Base-by-base conservation (phyloP, 441 rosid species). In the Francoa sonchifolia region DNA sequence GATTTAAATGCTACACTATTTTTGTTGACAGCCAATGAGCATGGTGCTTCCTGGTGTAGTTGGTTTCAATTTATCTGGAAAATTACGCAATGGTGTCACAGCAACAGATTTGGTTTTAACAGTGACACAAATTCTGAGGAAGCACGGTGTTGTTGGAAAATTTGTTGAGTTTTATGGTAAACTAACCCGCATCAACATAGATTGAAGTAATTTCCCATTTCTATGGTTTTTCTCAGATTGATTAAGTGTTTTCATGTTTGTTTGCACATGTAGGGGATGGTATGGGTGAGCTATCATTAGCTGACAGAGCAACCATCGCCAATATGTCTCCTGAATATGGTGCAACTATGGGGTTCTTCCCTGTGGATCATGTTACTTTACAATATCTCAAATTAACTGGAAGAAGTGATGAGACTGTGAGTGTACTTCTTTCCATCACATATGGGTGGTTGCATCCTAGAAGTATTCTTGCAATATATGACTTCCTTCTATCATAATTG, bases 281-380 rank as follows among this genome's bases (percentile, higher is more conserved):
- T 32, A 81, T 92, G 97, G 65, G 94, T 52, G 65, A 69, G 55
- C 75, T 92, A 9, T 81, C 99, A 51, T 72, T 92, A 44, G 99
- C 99, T 51, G 99, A 92, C 71, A 79, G 99, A 71, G 99, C 99
- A 8, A 92, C 99, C 13, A 92, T 87, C 50, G 99, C 97, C 42
- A 92, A 92, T 53, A 92, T 92, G 99, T 83, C 99, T 57, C 99
- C 99, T 0, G 99, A 92, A 62, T 92, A 92, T 60, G 99, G 99
- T 69, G 97, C 99, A 58, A 92, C 99, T 66, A 92, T 92, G 99
- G 99, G 99, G 4, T 87, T 92, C 71, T 92, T 92, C 75, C 99
- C 97, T 10, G 99, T 92, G 16, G 99, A 92, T 66, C 94, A 75
- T 72, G 95, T 83, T 61, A 81, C 99, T 25, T 61, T 92, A 42